These are phyloP conservation scores for Chytriomyces sp. DNA, from an alignment of 192 early-diverging fungal species.

Conservation along the genomic window DNA sequence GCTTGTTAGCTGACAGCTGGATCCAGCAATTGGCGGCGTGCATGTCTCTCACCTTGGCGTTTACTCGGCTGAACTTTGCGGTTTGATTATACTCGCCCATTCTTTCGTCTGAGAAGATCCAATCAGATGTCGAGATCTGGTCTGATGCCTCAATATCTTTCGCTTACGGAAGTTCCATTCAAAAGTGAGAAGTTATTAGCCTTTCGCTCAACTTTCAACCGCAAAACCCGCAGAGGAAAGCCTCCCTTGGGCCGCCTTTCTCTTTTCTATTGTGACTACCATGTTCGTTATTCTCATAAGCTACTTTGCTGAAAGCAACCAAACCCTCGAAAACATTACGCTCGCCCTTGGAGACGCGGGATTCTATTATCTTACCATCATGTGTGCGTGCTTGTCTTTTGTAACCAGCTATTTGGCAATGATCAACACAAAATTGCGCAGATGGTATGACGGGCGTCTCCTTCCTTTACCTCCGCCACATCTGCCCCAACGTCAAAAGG, in stretches of 20 bases:
- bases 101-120: not conserved
- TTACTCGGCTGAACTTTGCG: constrained; percentile 14
- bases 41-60: not conserved
- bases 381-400: constrained; percentile 1
- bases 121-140: constrained; percentile 18
- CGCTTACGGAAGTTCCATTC: not conserved
- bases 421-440: not conserved
- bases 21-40: not conserved
- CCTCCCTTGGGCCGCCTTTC: constrained; percentile 9
- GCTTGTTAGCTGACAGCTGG: not conserved
- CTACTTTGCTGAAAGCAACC: constrained; percentile 1
- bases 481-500: not conserved
- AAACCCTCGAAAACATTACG: not conserved
- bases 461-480: constrained; percentile 14
- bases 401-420: not conserved
- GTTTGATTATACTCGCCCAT: not conserved
- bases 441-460: constrained; percentile 5
- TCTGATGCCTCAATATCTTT: constrained; percentile 14
- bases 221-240: constrained; percentile 1
- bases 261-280: not conserved
- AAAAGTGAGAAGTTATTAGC: not conserved
- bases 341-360: not conserved
- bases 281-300: constrained; percentile 1
- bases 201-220: not conserved
- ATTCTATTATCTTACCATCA: not conserved